phyloP scores from a whole-genome alignment of 129 eudicot genomes.

The Arctium minus region DNA sequence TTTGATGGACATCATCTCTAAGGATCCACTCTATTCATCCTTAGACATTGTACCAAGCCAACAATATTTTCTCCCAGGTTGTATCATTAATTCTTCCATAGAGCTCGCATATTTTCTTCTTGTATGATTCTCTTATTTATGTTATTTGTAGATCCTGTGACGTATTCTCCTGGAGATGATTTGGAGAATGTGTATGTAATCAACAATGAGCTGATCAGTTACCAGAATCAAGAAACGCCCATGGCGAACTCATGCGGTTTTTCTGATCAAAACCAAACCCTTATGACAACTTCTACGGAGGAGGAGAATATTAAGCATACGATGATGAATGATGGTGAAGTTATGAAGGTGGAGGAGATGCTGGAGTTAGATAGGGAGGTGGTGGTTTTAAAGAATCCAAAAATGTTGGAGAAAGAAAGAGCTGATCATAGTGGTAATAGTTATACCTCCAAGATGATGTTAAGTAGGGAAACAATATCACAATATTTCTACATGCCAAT shows the following conservation, averaged over 20 bases:
- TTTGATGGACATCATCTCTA: constrained; percentile 17
- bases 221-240: constrained; percentile 16
- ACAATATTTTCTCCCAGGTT: constrained; percentile 41
- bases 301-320: neutral
- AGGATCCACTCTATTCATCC: constrained; percentile 41
- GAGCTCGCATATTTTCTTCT: neutral
- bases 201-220: constrained; percentile 5
- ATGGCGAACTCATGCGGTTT: constrained; percentile 1
- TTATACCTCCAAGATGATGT: constrained; percentile 22
- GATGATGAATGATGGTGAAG: neutral
- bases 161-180: constrained; percentile 3
- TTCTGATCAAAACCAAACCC: constrained; percentile 10
- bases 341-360: neutral
- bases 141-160: constrained; percentile 24
- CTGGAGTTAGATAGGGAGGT: neutral
- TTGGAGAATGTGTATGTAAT: constrained; percentile 11
- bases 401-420: constrained; percentile 4
- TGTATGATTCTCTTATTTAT: neutral
- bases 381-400: neutral
- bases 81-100: neutral
- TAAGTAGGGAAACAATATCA: constrained; percentile 53
- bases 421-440: neutral
- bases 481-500: constrained; percentile 88
- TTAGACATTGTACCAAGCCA: constrained; percentile 34
- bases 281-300: neutral